Conservation (phyloP, 441 rosid genomes). For the Manihot esculenta region DNA sequence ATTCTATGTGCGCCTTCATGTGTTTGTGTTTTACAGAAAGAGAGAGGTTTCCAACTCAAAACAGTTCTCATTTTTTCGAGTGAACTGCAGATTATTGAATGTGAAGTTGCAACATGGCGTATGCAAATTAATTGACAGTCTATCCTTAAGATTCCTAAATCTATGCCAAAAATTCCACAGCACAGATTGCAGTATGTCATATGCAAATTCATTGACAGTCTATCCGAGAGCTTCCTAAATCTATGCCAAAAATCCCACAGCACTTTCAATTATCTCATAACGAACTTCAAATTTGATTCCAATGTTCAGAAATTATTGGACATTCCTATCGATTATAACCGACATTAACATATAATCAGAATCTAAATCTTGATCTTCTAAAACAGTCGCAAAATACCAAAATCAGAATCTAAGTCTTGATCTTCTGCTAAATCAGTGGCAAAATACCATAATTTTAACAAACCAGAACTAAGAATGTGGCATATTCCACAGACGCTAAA, state of each 20-base stretch:
- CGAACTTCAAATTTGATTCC: not conserved
- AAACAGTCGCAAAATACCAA: conserved; percentile 6
- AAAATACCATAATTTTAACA: not conserved
- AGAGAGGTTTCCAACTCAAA: not conserved
- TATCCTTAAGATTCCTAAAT: too few relatives aligned
- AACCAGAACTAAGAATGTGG: conserved; percentile 5
- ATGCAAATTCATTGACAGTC: not conserved
- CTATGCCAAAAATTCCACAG: too few relatives aligned
- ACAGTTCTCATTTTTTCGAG: not conserved
- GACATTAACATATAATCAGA: conserved; percentile 7
- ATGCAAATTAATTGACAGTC: not conserved
- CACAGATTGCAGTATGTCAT: not conserved
- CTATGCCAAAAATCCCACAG: conserved; percentile 5
- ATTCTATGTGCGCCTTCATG: not conserved
- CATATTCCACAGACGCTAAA: not conserved
- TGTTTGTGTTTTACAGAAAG: not conserved
- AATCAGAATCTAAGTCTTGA: conserved; percentile 7
- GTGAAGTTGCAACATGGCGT: too few relatives aligned
- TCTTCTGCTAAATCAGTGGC: not conserved
- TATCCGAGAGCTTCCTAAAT: conserved; percentile 1
- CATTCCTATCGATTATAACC: not conserved
- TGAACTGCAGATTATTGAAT: not conserved
- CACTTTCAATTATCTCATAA: conserved; percentile 8
- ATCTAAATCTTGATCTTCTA: conserved; percentile 4
- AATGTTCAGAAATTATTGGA: conserved; percentile 18